Evolutionary conservation across 768 basidiomycete species (phyloP).

Genomic region (Mycena indigotica): DNA sequence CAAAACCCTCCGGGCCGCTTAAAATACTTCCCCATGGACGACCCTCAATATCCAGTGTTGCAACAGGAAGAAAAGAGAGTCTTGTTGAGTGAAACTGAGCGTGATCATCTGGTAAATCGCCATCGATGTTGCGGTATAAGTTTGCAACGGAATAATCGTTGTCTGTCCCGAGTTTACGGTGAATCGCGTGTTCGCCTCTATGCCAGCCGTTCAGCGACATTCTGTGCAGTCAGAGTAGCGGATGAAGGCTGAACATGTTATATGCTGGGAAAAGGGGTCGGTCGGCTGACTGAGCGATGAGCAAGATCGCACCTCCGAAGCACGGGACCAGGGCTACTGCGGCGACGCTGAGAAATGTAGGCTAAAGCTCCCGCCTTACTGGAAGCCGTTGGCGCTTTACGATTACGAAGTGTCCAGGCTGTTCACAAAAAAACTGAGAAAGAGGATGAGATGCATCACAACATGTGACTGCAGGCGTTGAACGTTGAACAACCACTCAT

Average conservation of each 20-base stretch:
- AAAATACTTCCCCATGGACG: constrained; percentile 66
- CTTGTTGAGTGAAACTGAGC: constrained; percentile 49
- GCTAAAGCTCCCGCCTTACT: too few species aligned
- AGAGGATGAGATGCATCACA: too few species aligned
- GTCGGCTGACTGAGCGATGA: neutral
- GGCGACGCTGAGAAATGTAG: too few species aligned
- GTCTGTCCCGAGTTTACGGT: constrained; percentile 46
- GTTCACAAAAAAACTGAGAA: too few species aligned
- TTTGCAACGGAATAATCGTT: constrained; percentile 34
- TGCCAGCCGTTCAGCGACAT: constrained; percentile 49
- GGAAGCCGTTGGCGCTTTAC: too few species aligned
- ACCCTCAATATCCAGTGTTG: constrained; percentile 50
- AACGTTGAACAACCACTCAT: too few species aligned
- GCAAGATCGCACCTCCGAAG: too few species aligned
- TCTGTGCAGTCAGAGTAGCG: neutral
- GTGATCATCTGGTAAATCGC: constrained; percentile 54
- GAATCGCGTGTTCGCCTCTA: constrained; percentile 53
- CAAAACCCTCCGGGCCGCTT: constrained; percentile 51
- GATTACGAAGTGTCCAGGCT: too few species aligned
- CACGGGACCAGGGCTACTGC: too few species aligned
- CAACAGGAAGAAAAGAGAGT: constrained; percentile 57
- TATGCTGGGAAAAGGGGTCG: neutral
- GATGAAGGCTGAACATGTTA: neutral
- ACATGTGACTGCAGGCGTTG: too few species aligned
- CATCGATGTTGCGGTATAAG: constrained; percentile 43